Evolutionary conservation across 768 basidiomycete species (phyloP).

Genomic region (Mycena chlorophos): DNA sequence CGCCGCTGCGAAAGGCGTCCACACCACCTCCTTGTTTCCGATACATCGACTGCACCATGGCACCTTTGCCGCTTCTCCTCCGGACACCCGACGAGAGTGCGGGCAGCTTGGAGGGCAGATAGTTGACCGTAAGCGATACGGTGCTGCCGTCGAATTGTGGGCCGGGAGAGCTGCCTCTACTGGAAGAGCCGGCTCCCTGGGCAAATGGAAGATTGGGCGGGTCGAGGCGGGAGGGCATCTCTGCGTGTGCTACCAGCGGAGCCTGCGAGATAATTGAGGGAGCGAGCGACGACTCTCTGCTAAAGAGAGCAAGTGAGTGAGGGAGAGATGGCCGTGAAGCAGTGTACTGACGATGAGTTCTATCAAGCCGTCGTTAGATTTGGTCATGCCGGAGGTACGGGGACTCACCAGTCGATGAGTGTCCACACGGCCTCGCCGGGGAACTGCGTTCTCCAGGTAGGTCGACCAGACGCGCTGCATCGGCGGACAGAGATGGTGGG

Average conservation of each 20-base stretch:
- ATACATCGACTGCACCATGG: conserved; percentile 33
- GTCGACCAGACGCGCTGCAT: conserved; percentile 48
- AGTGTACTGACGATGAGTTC: conserved; percentile 20
- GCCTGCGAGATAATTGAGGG: conserved; percentile 47
- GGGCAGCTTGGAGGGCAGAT: conserved; percentile 76
- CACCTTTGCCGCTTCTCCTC: conserved; percentile 35
- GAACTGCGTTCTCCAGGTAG: conserved; percentile 33
- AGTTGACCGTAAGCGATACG: conserved; percentile 61
- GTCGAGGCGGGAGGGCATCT: conserved; percentile 35
- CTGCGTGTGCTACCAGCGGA: conserved; percentile 52
- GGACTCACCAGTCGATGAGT: conserved; percentile 20
- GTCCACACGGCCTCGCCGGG: conserved; percentile 15
- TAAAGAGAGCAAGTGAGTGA: conserved; percentile 10
- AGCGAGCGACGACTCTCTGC: conserved; percentile 36
- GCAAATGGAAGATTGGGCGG: conserved; percentile 38
- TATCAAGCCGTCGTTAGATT: conserved; percentile 8
- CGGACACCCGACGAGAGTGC: conserved; percentile 44
- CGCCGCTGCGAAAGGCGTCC: conserved; percentile 60
- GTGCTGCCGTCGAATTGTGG: conserved; percentile 22
- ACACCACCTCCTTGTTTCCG: conserved; percentile 71
- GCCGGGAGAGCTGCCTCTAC: conserved; percentile 23
- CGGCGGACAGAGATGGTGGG: conserved; percentile 5
- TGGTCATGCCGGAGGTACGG: conserved; percentile 23
- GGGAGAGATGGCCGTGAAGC: conserved; percentile 1
- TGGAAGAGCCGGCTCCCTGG: conserved; percentile 22